phyloP scores from a whole-genome alignment of 192 early-diverging fungal genomes.

The Funneliformis mosseae region DNA sequence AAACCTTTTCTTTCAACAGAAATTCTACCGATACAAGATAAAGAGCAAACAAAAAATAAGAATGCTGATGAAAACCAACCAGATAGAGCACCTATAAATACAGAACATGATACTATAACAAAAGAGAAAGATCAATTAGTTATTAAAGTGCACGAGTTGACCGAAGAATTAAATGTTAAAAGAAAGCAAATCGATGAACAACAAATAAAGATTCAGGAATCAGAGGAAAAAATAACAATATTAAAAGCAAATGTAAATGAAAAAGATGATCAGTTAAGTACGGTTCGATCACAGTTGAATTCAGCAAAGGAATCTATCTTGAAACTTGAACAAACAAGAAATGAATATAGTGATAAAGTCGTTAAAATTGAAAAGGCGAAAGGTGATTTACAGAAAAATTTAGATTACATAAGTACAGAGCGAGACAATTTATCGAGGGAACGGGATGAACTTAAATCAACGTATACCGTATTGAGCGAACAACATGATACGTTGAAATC shows the following conservation, averaged over 20 bases:
- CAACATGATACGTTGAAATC: neutral
- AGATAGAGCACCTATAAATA: neutral
- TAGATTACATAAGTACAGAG: constrained; percentile 14
- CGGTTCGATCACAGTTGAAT: neutral
- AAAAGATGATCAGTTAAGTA: neutral
- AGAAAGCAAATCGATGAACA: constrained; percentile 36
- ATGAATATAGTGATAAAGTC: constrained; percentile 23
- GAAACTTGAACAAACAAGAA: neutral
- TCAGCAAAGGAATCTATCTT: neutral
- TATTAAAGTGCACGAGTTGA: constrained; percentile 17
- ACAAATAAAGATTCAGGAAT: constrained; percentile 24
- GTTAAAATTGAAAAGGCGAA: constrained; percentile 11
- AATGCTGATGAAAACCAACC: neutral
- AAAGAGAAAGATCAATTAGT: too few relatives aligned
- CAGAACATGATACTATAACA: neutral
- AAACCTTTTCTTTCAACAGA: neutral
- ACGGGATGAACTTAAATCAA: neutral
- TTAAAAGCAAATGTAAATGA: neutral
- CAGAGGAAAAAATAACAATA: neutral
- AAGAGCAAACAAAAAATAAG: neutral
- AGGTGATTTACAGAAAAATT: constrained; percentile 17
- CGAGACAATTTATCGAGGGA: neutral
- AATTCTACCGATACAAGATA: neutral
- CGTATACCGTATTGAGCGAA: neutral
- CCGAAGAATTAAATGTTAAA: constrained; percentile 28